A percentile compares a stretch with the other conserved stretches of the same genome.
phyloP scores from a whole-genome alignment of 139 green algal species.

The Chlorella sp. region DNA sequence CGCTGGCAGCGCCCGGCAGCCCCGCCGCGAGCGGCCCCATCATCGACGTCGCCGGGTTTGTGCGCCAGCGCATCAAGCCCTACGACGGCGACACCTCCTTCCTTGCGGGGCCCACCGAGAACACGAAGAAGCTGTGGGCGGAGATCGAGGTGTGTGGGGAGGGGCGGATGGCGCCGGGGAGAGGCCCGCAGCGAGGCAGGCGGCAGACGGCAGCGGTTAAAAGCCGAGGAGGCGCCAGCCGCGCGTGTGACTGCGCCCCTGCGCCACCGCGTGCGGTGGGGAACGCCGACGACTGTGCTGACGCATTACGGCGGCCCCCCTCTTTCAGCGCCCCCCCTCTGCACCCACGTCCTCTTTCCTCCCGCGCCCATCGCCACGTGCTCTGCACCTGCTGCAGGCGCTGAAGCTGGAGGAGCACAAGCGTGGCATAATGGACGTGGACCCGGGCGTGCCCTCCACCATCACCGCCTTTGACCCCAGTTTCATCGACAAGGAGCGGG shows the following conservation, averaged over 20 bases:
- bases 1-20: neutral
- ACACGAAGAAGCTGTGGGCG: slow-evolving; percentile 54
- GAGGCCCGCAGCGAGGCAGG: too few relatives aligned
- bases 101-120: slow-evolving; percentile 50
- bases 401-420: slow-evolving; percentile 46
- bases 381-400: slow-evolving; percentile 28
- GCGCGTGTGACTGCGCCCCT: too few relatives aligned
- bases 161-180: too few relatives aligned
- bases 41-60: slow-evolving; percentile 29
- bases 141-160: slow-evolving; percentile 31
- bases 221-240: too few relatives aligned
- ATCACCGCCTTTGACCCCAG: slow-evolving; percentile 63
- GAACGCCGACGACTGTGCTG: too few relatives aligned
- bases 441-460: slow-evolving; percentile 58
- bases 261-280: too few relatives aligned
- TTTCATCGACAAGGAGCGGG: slow-evolving; percentile 67
- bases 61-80: slow-evolving; percentile 53
- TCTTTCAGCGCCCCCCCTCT: too few relatives aligned
- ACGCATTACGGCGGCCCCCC: too few relatives aligned
- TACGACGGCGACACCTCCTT: slow-evolving; percentile 63
- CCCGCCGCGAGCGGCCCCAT: too few relatives aligned
- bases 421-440: slow-evolving; percentile 64
- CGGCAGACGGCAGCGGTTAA: too few relatives aligned
- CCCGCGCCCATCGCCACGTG: neutral
- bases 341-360: too few relatives aligned